Base-by-base conservation (phyloP, 2,329 filamentous ascomycete genomes). In the Mycosphaerella arachidis region DNA sequence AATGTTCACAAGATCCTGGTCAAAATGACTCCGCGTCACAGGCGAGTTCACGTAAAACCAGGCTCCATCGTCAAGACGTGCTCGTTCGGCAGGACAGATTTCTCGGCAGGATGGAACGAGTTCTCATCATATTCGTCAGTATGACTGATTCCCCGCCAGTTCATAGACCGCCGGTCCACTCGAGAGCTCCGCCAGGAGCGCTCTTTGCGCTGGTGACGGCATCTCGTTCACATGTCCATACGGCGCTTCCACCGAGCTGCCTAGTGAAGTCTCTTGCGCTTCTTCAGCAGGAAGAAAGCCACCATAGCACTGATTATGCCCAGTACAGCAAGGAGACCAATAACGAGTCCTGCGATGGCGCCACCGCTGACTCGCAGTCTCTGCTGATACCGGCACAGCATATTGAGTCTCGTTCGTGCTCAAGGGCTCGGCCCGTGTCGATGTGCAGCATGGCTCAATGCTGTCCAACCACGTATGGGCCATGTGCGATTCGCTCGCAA, bases 241-340 rank as follows among this genome's bases (percentile, higher is more conserved):
- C 3, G 56, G 56, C 16, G 53, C 59, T 50, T 59, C 52, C 7
- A 59, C 59, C 16, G 56, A 9, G 37, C 37, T 40, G n/a, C n/a
- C n/a, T n/a, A n/a, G n/a, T n/a, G n/a, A n/a, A n/a, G n/a, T n/a
- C n/a, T n/a, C 24, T 24, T 24, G 24, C 2, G 33, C 33, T 35
- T 4, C 33, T 13, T 3, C 13, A 37, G 10, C 8, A 4, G 10
- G 16, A 12, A 12, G 35, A 12, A 37, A 5, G 35, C 5, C 35
- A 37, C 35, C 35, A 37, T 4, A 4, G 1, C 35, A 13, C 35
- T 8, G 1, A 16, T 16, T 10, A 37, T 37, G 4, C 10, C 35
- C 35, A 37, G 35, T 5, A 37, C 35, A 12, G 4, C 35, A 10
- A 37, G 8, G 35, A 12, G 5, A 16, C 35, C 35, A 10, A 37